These are phyloP conservation scores for Ascosphaera aggregata DNA, from an alignment of 2,329 filamentous ascomycete species.

Conservation along the genomic window DNA sequence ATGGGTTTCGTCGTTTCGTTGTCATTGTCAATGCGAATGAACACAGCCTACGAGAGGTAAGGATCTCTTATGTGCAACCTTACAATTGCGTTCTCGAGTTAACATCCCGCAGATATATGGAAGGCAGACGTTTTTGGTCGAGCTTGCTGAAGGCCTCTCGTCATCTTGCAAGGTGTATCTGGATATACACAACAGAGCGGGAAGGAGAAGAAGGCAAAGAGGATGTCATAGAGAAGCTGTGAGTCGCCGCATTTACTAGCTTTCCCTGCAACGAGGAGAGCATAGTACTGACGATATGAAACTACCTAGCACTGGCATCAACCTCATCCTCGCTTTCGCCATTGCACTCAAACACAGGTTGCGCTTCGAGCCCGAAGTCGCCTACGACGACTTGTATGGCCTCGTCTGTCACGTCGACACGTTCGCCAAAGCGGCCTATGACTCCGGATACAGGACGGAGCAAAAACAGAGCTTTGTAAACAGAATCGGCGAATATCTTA, in stretches of 20 bases:
- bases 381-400: conserved; percentile 49
- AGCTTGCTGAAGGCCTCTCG: conserved; percentile 31
- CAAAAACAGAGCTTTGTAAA: conserved; percentile 34
- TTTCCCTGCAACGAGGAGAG: not conserved
- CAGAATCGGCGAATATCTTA: conserved; percentile 45
- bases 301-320: conserved; percentile 35
- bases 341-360: conserved; percentile 59
- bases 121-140: conserved; percentile 41
- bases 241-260: conserved; percentile 5
- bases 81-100: conserved; percentile 23
- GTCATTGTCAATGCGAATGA: conserved; percentile 52
- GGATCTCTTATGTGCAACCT: conserved; percentile 32
- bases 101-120: conserved; percentile 23
- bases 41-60: conserved; percentile 51
- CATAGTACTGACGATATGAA: not conserved
- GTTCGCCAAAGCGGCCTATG: conserved; percentile 39
- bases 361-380: conserved; percentile 59
- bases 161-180: conserved; percentile 46
- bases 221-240: conserved; percentile 45
- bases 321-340: conserved; percentile 57
- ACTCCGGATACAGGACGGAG: conserved; percentile 15
- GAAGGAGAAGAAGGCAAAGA: conserved; percentile 35
- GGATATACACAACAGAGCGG: conserved; percentile 50
- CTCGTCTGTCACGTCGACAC: conserved; percentile 52
- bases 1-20: conserved; percentile 64